Evolutionary conservation across 495 filamentous ascomycete genomes (phyloP), one percentile per base, ranked within the genome.

Genomic region (Hypoxylon subgilvum): DNA sequence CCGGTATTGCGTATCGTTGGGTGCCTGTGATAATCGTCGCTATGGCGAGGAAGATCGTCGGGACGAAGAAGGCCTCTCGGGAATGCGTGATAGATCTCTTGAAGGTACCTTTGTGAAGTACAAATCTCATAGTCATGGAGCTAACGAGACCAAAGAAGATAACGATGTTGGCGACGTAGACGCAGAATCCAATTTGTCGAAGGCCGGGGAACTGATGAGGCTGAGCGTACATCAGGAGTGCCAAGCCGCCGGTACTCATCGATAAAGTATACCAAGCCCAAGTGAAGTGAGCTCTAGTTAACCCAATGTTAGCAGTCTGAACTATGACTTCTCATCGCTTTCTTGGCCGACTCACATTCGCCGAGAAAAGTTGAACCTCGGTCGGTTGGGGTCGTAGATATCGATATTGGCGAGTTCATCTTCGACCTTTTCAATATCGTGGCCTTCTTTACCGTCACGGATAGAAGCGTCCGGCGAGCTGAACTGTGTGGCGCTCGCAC

Each of bases 191-290:
- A 50, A 88, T 83, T 14, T 76, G 70, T 9, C 70, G 69, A 3
- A 88, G 73, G 23, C 84, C 85, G 1, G 65, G 56, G 74, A 89
- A 89, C 13, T 74, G 71, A 59, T 85, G 77, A 6, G 86, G 87
- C n/a, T 82, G 79, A 38, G 73, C 73, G 34, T 73, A 78, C 19
- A 89, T 74, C 30, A 87, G 68, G 27, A 88, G 74, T 12, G 86
- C 80, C 3, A 89, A 65, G 4, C 85, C 85, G n/a, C 83, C 82
- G 2, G 82, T 85, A 35, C 82, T 84, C 84, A 88, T 88, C 8
- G 66, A 47, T n/a, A 83, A 63, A 18, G 82, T 86, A 62, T 84
- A 89, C 83, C 84, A 88, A 16, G 84, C 84, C 81, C 84, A 87
- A n/a, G 86, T 88, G 58, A 88, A 86, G 61, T 88, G 85, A 49